phyloP scores from a whole-genome alignment of 1,139 yeast species.

The Scheffersomyces stambukii region DNA sequence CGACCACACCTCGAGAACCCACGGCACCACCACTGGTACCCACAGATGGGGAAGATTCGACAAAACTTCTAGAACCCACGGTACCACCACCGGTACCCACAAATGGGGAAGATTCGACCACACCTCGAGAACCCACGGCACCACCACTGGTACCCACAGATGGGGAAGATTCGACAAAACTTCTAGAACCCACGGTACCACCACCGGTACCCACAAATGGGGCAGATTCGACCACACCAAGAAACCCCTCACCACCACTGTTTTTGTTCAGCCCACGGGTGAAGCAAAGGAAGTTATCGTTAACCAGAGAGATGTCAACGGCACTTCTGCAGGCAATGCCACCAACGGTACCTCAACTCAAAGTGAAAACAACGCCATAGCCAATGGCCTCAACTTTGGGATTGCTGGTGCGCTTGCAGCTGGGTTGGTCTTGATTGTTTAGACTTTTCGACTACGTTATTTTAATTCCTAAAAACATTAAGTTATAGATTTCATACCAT shows the following conservation, averaged over 20 bases:
- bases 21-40: constrained; percentile 45
- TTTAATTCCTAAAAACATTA: too few species aligned
- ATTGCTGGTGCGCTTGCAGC: constrained; percentile 34
- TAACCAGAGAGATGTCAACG: constrained; percentile 8
- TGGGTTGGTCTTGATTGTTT: constrained; percentile 26
- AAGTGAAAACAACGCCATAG: constrained; percentile 17
- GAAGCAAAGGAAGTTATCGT: constrained; percentile 7
- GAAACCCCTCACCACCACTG: constrained; percentile 23
- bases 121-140: constrained; percentile 31
- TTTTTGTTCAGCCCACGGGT: constrained; percentile 16
- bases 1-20: constrained; percentile 38
- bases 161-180: constrained; percentile 47
- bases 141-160: too few species aligned
- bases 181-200: constrained; percentile 22
- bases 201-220: constrained; percentile 44
- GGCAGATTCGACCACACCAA: constrained; percentile 40
- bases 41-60: constrained; percentile 42
- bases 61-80: too few species aligned
- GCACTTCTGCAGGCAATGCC: constrained; percentile 8
- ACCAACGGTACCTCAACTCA: constrained; percentile 13
- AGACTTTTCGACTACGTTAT: too few species aligned
- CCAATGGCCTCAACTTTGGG: constrained; percentile 22
- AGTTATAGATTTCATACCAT: too few species aligned
- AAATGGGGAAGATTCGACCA: constrained; percentile 44
- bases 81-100: too few species aligned